Conservation (phyloP, 2,329 filamentous ascomycete genomes). For the Remersonia thermophila region DNA sequence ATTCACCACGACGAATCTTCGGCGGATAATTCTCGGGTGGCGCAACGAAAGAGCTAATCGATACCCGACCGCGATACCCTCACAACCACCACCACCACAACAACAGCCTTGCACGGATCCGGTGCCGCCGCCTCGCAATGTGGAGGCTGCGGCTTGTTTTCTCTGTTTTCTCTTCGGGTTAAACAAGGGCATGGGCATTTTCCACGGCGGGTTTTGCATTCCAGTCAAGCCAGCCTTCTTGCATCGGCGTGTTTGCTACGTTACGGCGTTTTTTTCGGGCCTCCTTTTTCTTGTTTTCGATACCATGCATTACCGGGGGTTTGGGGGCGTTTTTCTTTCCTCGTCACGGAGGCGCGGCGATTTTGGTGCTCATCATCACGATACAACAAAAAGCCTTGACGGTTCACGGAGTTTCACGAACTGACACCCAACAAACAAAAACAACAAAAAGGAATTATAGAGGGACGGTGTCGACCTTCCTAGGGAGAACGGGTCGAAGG, state of each 20-base stretch:
- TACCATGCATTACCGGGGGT: constrained; percentile 20
- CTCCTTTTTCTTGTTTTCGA: constrained; percentile 20
- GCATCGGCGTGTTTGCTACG: constrained; percentile 34
- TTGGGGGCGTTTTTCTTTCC: constrained; percentile 18
- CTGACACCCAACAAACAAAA: too few species aligned
- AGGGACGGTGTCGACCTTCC: constrained; percentile 26
- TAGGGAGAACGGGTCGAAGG: neutral
- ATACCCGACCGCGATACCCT: constrained; percentile 17
- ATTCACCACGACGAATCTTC: neutral
- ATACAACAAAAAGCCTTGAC: constrained; percentile 29
- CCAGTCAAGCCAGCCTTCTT: constrained; percentile 20
- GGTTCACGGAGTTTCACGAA: constrained; percentile 31
- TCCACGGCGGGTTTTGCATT: constrained; percentile 28
- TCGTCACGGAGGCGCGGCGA: constrained; percentile 23
- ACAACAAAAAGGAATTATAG: constrained; percentile 42
- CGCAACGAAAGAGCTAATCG: constrained; percentile 22
- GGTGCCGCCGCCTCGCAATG: constrained; percentile 29
- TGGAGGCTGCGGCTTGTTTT: constrained; percentile 22
- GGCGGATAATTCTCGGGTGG: constrained; percentile 17
- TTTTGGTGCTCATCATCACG: constrained; percentile 21
- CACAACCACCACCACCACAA: constrained; percentile 18
- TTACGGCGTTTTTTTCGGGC: constrained; percentile 32
- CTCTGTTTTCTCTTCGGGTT: neutral
- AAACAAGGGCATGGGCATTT: constrained; percentile 25
- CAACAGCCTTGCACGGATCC: constrained; percentile 19